Conservation (phyloP, 192 early-diverging fungal genomes). For the Backusella liffmaniae region DNA sequence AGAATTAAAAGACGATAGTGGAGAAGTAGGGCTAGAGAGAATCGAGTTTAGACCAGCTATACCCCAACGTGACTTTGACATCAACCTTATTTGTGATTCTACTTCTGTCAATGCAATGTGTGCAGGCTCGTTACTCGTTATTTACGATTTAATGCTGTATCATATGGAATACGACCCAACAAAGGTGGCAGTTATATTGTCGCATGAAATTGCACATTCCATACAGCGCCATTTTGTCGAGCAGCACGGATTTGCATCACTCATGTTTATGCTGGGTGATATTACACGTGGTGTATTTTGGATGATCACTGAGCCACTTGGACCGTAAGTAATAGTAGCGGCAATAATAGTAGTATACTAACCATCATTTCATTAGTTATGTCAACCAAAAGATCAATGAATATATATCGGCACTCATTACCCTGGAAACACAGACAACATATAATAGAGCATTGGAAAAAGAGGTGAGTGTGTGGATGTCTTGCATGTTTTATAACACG, state of each 20-base stretch:
- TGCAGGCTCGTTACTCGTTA: constrained; percentile 26
- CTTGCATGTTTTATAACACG: not conserved
- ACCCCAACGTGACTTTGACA: constrained; percentile 18
- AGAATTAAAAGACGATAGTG: not conserved
- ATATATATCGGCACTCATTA: constrained; percentile 9
- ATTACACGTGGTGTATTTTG: constrained; percentile 40
- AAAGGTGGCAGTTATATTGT: constrained; percentile 47
- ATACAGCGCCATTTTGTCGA: constrained; percentile 58
- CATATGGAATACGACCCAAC: constrained; percentile 43
- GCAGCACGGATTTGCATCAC: constrained; percentile 48
- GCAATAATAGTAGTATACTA: not conserved
- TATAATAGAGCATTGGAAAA: constrained; percentile 47
- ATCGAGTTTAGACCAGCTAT: not conserved
- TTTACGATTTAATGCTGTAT: constrained; percentile 37
- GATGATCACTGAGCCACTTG: constrained; percentile 37
- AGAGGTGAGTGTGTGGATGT: constrained; percentile 33
- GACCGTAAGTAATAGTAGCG: constrained; percentile 19
- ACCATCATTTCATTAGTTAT: not conserved
- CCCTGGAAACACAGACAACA: constrained; percentile 16
- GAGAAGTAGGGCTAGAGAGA: not conserved
- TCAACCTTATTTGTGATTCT: constrained; percentile 34
- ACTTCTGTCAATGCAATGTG: constrained; percentile 40
- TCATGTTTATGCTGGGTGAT: constrained; percentile 49
- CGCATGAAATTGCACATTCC: constrained; percentile 57
- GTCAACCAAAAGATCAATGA: constrained; percentile 40